Evolutionary conservation across 1,284 basidiomycete species (phyloP), one percentile per base, ranked within the genome.

Genomic region (Cryptococcus floricola): DNA sequence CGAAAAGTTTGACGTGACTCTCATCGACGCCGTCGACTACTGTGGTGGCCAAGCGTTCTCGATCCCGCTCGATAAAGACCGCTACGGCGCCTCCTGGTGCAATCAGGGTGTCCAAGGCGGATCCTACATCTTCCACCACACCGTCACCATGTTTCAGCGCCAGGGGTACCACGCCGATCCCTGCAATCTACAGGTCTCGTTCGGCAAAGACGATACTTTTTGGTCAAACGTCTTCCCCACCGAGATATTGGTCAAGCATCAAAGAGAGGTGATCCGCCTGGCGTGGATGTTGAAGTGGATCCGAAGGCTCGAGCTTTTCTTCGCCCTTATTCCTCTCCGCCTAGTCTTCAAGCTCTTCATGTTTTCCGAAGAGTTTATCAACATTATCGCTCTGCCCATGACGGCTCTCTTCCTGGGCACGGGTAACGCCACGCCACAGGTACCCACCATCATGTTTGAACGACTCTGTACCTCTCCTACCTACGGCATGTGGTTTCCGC

Each of bases 221-320:
- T 87, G 84, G 85, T 81, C 81, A 53, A 86, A 86, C 65, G 79
- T 85, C 52, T 86, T 84, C 69, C 84, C 85, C 5, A 83, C 83
- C 44, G 65, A 79, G 42, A 77, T 85, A 19, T 76, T 83, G 46
- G 78, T 80, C 60, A 77, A 73, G 77, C 82, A 77, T 66, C 73
- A 59, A 55, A 65, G 62, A 23, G 83, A 86, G 57, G 86, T 86
- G 67, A 80, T 78, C 68, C 82, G 82, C 52, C 86, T 87, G 69
- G 81, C 82, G 13, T 77, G 76, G 44, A 82, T 80, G 1, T 75
- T 86, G 58, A 81, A 80, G 55, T 64, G 76, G 54, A 79, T 83
- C 54, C 80, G 83, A 67, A 75, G 74, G 52, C 71, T 82, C 42
- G 84, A 87, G 64, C 74, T 81, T 8, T 54, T 84, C 39, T 84